These are phyloP conservation scores for Spirogloea muscicola DNA, from an alignment of 139 green algal species.

Conservation along the genomic window DNA sequence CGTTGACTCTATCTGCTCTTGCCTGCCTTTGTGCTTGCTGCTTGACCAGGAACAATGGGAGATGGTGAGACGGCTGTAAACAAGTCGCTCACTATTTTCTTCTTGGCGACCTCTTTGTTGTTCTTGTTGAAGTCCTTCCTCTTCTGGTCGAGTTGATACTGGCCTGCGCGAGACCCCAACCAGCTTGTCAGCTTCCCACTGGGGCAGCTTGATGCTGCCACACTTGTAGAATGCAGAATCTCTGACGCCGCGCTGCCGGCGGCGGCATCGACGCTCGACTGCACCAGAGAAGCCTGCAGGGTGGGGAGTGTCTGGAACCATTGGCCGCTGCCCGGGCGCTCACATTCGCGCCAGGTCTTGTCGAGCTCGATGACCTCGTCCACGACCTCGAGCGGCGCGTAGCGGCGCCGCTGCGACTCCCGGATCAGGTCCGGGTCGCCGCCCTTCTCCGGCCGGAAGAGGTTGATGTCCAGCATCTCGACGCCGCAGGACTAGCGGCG, in stretches of 20 bases:
- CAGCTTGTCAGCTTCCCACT: too few relatives aligned
- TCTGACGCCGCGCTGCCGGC: too few relatives aligned
- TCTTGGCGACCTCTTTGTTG: slow-evolving; percentile 69
- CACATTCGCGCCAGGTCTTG: slow-evolving; percentile 70
- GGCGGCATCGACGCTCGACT: too few relatives aligned
- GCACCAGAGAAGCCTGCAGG: too few relatives aligned
- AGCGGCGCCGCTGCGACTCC: slow-evolving; percentile 86
- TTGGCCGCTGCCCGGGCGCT: too few relatives aligned
- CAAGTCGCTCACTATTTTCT: slow-evolving; percentile 39
- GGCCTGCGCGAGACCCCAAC: slow-evolving; percentile 20
- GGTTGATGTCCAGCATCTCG: slow-evolving; percentile 96
- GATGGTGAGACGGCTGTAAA: not conserved
- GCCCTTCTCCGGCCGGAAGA: slow-evolving; percentile 91
- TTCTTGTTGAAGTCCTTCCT: slow-evolving; percentile 91
- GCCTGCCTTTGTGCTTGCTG: too few relatives aligned
- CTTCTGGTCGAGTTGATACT: slow-evolving; percentile 71
- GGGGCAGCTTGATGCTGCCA: too few relatives aligned
- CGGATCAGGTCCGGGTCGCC: slow-evolving; percentile 87
- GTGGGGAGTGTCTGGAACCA: too few relatives aligned
- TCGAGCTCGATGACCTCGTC: slow-evolving; percentile 92
- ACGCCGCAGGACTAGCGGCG: slow-evolving; percentile 24
- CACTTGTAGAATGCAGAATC: too few relatives aligned
- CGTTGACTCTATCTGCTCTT: too few relatives aligned
- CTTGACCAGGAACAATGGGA: slow-evolving; percentile 48
- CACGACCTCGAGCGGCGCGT: slow-evolving; percentile 74